phyloP scores from a whole-genome alignment of 108 stramenopile species.

The Fistulifera pelliculosa region DNA sequence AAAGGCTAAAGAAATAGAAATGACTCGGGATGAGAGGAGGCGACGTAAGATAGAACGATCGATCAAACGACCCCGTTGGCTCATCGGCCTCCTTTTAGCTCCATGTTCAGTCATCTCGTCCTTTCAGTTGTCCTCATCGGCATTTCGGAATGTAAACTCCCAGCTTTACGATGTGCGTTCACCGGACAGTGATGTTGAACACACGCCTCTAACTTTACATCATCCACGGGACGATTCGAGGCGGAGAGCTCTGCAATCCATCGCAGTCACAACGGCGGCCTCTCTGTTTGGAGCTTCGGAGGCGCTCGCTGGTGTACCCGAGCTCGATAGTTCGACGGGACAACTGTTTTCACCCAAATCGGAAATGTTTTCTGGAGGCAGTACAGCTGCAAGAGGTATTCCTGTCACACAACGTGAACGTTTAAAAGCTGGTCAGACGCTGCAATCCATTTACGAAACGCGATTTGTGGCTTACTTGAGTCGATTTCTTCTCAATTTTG shows the following conservation, averaged over 20 bases:
- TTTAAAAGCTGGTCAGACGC: slow-evolving; percentile 28
- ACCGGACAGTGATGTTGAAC: too few relatives aligned
- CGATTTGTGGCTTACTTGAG: slow-evolving; percentile 76
- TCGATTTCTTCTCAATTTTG: slow-evolving; percentile 74
- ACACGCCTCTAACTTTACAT: too few relatives aligned
- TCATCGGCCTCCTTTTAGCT: too few relatives aligned
- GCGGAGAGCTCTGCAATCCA: slow-evolving; percentile 1
- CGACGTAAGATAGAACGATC: too few relatives aligned
- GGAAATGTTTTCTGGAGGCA: slow-evolving; percentile 60
- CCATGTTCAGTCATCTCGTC: too few relatives aligned
- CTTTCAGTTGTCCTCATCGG: too few relatives aligned
- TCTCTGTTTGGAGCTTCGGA: slow-evolving; percentile 3
- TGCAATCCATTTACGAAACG: slow-evolving; percentile 74
- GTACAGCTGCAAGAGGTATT: slow-evolving; percentile 42
- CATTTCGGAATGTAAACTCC: too few relatives aligned
- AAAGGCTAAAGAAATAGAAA: too few relatives aligned
- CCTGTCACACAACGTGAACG: slow-evolving; percentile 8
- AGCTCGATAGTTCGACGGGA: slow-evolving; percentile 50
- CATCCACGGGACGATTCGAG: slow-evolving; percentile 2
- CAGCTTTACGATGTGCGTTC: too few relatives aligned
- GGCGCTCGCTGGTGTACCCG: slow-evolving; percentile 32
- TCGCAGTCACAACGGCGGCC: slow-evolving; percentile 4
- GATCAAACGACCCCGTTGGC: too few relatives aligned
- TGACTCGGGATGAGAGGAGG: too few relatives aligned
- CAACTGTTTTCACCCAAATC: slow-evolving; percentile 51